Base-by-base conservation (phyloP, 2,329 filamentous ascomycete genomes). In the Colletotrichum sp. region DNA sequence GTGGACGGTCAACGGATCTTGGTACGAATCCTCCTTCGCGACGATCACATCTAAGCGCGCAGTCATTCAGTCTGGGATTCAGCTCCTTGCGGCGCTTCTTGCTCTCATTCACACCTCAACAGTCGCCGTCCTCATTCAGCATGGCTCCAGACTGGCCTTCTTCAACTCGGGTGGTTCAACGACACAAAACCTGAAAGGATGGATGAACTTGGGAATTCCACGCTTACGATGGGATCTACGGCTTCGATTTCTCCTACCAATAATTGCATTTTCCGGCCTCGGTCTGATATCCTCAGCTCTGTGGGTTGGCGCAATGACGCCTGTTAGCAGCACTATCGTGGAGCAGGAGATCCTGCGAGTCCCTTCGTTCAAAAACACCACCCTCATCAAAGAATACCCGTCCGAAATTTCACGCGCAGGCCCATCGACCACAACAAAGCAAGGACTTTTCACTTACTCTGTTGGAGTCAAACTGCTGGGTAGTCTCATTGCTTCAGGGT, bases 381-480 rank as follows among this genome's bases (percentile, higher is more conserved):
- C 66, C 2, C 44, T 78, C 12, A 75, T 81, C 24, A 78, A 59
- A 68, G 80, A 81, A 59, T 81, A 81, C n/a, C 76, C 80, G 4
- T 81, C 80, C 6, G 74, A 80, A 60, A 76, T 79, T 36, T 73
- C 71, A 8, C 26, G 32, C 3, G 52, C 60, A 4, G 80, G 77
- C 1, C 79, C 80, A 6, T 78, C 74, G 4, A 68, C 72, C 10
- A 75, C 79, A 24, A 80, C 71, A 10, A 64, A 62, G 4, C 28
- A 78, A 15, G 81, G 81, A 0, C 71, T 76, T 24, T 82, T 82
- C 36, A 77, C 80, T 3, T 82, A 82, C 77, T 79, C 79, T 3
- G 78, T 80, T 24, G 80, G 78, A 1, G 71, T 79, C 64, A 78
- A 81, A n/a, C 72, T 79, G n/a, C 65, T 79, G 24, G 77, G 78